These are phyloP conservation scores for Adansonia digitata DNA, from an alignment of 345 rosid species.

Conservation along the genomic window DNA sequence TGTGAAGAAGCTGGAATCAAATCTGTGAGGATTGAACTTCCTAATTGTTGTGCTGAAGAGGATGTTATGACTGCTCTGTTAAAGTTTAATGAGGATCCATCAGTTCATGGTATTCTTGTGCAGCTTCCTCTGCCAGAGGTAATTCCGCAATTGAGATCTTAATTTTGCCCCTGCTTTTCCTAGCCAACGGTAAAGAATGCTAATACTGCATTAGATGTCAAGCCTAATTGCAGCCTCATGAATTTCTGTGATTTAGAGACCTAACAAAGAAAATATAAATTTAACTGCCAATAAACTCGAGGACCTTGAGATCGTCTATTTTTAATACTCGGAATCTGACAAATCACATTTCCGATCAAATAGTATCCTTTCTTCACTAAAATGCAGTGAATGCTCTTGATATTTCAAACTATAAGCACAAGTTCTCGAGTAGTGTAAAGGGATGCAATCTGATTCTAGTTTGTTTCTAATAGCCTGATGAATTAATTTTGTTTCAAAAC, in stretches of 20 bases:
- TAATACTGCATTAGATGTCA: conserved; percentile 1
- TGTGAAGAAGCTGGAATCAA: conserved; percentile 84
- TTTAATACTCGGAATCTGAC: neutral
- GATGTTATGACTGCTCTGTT: conserved; percentile 40
- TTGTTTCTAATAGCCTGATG: neutral
- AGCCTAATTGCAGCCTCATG: conserved; percentile 3
- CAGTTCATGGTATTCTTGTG: conserved; percentile 85
- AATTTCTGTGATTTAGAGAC: neutral
- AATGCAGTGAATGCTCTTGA: neutral
- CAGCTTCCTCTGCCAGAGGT: conserved; percentile 95
- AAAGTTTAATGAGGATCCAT: conserved; percentile 50
- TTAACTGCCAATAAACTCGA: neutral
- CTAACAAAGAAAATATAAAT: neutral
- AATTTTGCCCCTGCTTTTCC: conserved; percentile 9
- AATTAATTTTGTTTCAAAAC: neutral
- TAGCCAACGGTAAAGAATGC: neutral
- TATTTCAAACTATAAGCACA: neutral
- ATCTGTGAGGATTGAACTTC: conserved; percentile 56
- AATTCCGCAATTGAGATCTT: conserved; percentile 27
- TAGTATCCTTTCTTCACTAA: neutral
- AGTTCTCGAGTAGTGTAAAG: neutral
- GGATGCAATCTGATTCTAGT: neutral
- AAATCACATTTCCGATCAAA: neutral
- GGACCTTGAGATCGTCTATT: neutral
- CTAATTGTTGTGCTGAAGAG: conserved; percentile 54